Conservation (phyloP, 2,329 filamentous ascomycete species). For the Exophiala aquamarina region DNA sequence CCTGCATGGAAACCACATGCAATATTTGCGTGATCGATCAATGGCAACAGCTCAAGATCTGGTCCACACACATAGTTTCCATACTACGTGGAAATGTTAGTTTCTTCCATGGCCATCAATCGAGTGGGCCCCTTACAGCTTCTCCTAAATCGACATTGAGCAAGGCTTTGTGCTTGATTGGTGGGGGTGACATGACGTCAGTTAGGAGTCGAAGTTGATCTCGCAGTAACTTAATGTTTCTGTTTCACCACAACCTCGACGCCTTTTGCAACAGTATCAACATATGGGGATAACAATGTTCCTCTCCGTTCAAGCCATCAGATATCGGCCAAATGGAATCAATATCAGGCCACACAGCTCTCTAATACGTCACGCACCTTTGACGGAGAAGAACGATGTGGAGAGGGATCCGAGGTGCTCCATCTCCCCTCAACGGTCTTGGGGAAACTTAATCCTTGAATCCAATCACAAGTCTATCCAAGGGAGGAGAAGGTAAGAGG, state of each 20-base stretch:
- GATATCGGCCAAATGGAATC: not conserved
- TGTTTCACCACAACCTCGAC: not conserved
- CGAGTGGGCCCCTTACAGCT: conserved; percentile 31
- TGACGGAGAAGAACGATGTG: conserved; percentile 18
- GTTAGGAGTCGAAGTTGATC: not conserved
- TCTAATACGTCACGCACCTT: conserved; percentile 10
- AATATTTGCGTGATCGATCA: conserved; percentile 63
- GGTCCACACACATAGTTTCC: conserved; percentile 53
- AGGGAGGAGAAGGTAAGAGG: not conserved
- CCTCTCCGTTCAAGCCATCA: not conserved
- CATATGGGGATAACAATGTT: no score
- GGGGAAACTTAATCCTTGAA: conserved; percentile 4
- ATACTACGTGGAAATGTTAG: conserved; percentile 32
- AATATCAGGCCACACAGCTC: conserved; percentile 1
- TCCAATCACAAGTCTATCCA: not conserved
- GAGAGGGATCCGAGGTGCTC: conserved; percentile 5
- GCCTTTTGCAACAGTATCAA: not conserved
- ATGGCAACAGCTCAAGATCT: conserved; percentile 60
- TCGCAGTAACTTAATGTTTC: not conserved
- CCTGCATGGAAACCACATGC: conserved; percentile 62
- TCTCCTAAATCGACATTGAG: conserved; percentile 51
- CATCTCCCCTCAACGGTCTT: conserved; percentile 2
- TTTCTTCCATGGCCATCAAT: not conserved
- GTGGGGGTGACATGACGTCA: conserved; percentile 30
- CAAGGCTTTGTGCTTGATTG: conserved; percentile 52